Conservation (phyloP, 129 eudicot species). For the Glebionis coronaria region DNA sequence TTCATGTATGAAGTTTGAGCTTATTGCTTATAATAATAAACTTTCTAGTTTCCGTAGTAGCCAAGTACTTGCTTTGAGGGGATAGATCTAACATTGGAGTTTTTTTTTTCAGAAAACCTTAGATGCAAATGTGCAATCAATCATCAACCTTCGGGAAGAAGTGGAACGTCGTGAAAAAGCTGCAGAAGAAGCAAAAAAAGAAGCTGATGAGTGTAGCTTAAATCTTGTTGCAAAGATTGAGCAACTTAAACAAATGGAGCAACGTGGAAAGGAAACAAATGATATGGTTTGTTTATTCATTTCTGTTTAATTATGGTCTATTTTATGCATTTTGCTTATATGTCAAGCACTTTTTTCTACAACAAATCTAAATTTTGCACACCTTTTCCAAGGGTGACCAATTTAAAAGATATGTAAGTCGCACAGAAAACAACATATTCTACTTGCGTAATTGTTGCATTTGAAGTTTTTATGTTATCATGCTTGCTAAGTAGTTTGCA, state of each 20-base stretch:
- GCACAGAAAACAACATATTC: neutral
- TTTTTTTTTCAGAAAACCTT: slow-evolving; percentile 45
- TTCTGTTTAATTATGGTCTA: neutral
- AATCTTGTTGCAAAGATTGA: slow-evolving; percentile 39
- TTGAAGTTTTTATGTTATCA: neutral
- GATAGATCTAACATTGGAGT: neutral
- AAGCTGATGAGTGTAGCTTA: slow-evolving; percentile 47
- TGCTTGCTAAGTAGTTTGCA: neutral
- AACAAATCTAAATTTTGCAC: neutral
- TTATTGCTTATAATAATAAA: neutral
- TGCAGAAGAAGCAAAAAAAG: slow-evolving; percentile 48
- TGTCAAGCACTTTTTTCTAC: neutral
- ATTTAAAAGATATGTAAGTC: neutral
- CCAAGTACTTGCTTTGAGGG: neutral
- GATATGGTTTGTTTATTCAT: slow-evolving; percentile 43
- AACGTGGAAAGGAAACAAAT: slow-evolving; percentile 65
- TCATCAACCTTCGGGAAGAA: slow-evolving; percentile 51
- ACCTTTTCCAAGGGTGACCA: neutral
- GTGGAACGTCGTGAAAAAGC: slow-evolving; percentile 58
- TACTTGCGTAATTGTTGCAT: neutral
- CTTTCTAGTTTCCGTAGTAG: too few relatives aligned
- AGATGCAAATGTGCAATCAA: slow-evolving; percentile 40
- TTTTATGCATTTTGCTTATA: neutral
- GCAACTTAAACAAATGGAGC: slow-evolving; percentile 44
- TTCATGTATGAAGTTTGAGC: neutral